Percentiles rank a stretch among this genome's conserved stretches.
Evolutionary conservation across 2,329 filamentous ascomycete species (phyloP).

Genomic region (Xylariaceae sp.): DNA sequence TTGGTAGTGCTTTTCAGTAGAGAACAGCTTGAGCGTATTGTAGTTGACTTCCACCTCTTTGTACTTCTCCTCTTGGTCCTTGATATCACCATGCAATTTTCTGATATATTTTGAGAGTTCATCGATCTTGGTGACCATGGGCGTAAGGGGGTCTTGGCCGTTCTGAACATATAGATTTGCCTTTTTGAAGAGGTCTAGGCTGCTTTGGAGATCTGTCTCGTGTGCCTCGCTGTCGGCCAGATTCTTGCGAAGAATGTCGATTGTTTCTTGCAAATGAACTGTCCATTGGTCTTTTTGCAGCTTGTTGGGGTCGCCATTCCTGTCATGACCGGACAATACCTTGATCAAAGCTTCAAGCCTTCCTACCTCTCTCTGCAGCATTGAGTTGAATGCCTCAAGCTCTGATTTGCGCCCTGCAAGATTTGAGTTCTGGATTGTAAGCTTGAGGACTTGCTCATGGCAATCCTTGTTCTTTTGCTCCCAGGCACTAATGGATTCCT

Average conservation of each 20-base stretch:
- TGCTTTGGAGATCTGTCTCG: constrained; percentile 5
- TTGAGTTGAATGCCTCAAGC: constrained; percentile 9
- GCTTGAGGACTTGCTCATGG: constrained; percentile 5
- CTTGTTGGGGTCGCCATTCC: not conserved
- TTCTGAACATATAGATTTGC: constrained; percentile 8
- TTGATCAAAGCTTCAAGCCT: constrained; percentile 13
- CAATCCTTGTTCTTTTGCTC: constrained; percentile 19
- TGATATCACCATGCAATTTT: constrained; percentile 1
- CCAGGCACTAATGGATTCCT: constrained; percentile 19
- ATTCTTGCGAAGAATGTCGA: not conserved
- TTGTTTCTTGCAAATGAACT: constrained; percentile 3
- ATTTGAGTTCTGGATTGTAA: constrained; percentile 11
- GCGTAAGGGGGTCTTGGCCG: not conserved
- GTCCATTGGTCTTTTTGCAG: constrained; percentile 1
- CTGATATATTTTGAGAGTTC: constrained; percentile 1
- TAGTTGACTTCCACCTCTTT: not conserved
- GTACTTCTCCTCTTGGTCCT: not conserved
- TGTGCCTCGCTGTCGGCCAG: constrained; percentile 4
- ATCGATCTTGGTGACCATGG: constrained; percentile 4
- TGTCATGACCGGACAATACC: constrained; percentile 12
- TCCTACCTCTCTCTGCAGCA: constrained; percentile 15
- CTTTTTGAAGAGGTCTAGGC: constrained; percentile 13
- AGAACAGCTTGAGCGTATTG: not conserved
- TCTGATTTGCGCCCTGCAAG: constrained; percentile 4
- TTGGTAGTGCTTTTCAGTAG: too few species aligned